Evolutionary conservation across 306 rosid species (phyloP).

Genomic region (Casuarina glauca): DNA sequence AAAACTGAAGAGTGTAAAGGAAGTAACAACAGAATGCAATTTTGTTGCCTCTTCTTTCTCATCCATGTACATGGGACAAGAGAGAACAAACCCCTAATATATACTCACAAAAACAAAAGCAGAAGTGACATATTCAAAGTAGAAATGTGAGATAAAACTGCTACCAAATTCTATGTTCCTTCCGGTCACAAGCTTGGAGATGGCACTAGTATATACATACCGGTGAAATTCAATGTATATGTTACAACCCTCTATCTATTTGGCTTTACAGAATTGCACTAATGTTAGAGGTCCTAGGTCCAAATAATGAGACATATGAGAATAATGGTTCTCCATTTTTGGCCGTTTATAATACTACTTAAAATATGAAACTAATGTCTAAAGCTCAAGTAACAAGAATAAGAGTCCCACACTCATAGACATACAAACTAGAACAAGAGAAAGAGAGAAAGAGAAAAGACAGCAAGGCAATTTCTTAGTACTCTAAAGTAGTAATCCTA

Average conservation of each 20-base stretch:
- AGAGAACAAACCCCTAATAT: not conserved
- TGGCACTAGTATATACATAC: not conserved
- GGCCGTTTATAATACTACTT: not conserved
- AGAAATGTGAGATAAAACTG: not conserved
- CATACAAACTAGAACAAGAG: not conserved
- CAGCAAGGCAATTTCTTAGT: not conserved
- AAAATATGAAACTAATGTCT: not conserved
- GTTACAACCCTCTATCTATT: not conserved
- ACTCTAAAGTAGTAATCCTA: not conserved
- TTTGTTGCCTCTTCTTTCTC: not conserved
- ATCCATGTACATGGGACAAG: not conserved
- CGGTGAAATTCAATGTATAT: not conserved
- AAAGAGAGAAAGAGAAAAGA: not conserved
- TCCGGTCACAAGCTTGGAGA: not conserved
- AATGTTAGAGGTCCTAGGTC: not conserved
- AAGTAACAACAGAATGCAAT: not conserved
- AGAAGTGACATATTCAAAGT: not conserved
- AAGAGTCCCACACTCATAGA: not conserved
- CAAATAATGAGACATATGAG: not conserved
- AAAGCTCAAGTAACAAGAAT: not conserved
- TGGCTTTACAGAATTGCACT: not conserved
- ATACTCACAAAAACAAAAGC: not conserved
- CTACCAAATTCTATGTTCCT: constrained; percentile 6
- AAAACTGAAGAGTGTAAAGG: not conserved
- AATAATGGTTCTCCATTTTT: not conserved